phyloP scores from a whole-genome alignment of 352 stramenopile species.

The Pythium coloratum region DNA sequence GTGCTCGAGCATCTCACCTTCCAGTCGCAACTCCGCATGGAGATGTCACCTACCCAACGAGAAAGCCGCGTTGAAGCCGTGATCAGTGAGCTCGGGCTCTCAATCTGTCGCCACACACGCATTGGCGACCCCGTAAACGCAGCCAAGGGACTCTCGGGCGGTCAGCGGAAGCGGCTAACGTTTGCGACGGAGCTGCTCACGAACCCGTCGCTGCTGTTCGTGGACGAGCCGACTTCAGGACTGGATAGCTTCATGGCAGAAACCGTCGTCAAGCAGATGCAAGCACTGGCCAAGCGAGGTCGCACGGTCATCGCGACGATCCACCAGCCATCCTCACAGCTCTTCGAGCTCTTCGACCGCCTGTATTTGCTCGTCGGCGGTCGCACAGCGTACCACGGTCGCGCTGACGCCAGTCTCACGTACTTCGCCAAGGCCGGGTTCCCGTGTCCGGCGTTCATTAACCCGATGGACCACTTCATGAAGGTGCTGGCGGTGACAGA shows the following conservation, averaged over 20 bases:
- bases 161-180: conserved; percentile 49
- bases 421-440: conserved; percentile 58
- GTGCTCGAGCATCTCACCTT: conserved; percentile 86
- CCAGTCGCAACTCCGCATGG: conserved; percentile 68
- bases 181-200: conserved; percentile 81
- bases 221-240: conserved; percentile 81
- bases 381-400: conserved; percentile 56
- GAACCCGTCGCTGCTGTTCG: conserved; percentile 78
- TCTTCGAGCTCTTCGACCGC: conserved; percentile 56
- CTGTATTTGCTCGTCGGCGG: conserved; percentile 57
- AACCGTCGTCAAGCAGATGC: conserved; percentile 46
- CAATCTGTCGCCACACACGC: conserved; percentile 42
- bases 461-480: conserved; percentile 70
- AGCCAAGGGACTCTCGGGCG: conserved; percentile 70
- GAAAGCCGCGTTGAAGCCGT: conserved; percentile 30
- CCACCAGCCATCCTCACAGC: conserved; percentile 63
- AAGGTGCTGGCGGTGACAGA: conserved; percentile 44
- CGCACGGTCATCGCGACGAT: conserved; percentile 86
- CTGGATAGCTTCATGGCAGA: conserved; percentile 64
- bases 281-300: conserved; percentile 67
- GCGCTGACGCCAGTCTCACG: conserved; percentile 40
- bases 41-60: neutral
- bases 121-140: conserved; percentile 46
- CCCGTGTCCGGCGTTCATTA: conserved; percentile 55
- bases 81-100: conserved; percentile 41